Evolutionary conservation across 352 stramenopile genomes (phyloP).

Genomic region (Globisporangium irregulare): DNA sequence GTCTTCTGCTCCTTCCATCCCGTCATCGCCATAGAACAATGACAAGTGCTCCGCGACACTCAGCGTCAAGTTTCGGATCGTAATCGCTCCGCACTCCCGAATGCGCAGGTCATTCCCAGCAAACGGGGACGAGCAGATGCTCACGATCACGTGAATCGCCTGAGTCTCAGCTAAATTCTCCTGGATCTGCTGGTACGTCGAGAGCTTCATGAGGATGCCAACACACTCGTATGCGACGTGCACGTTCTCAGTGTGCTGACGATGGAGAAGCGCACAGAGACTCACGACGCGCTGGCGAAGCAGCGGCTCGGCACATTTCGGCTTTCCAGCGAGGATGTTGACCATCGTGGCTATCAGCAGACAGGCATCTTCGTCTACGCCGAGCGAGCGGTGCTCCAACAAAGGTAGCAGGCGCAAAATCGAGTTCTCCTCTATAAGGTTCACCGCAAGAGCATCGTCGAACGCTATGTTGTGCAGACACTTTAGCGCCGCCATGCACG

Average conservation of each 20-base stretch:
- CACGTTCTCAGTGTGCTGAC: constrained; percentile 29
- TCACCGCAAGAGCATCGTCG: constrained; percentile 54
- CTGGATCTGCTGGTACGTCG: constrained; percentile 70
- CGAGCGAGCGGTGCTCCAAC: constrained; percentile 43
- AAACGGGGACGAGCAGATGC: constrained; percentile 39
- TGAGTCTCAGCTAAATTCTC: constrained; percentile 50
- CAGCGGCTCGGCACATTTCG: constrained; percentile 40
- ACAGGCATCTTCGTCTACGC: constrained; percentile 36
- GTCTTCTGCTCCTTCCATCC: constrained; percentile 17
- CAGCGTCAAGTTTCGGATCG: constrained; percentile 71
- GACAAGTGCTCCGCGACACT: constrained; percentile 54
- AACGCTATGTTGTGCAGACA: constrained; percentile 65
- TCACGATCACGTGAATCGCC: constrained; percentile 55
- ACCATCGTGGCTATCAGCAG: constrained; percentile 36
- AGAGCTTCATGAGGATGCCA: constrained; percentile 53
- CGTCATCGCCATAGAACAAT: constrained; percentile 44
- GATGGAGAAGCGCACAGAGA: constrained; percentile 53
- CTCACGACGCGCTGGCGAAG: constrained; percentile 49
- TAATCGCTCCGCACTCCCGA: constrained; percentile 48
- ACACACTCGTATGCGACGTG: constrained; percentile 46
- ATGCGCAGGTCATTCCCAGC: constrained; percentile 26
- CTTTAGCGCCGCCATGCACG: constrained; percentile 65
- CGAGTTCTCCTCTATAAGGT: constrained; percentile 52
- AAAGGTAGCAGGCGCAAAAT: constrained; percentile 42
- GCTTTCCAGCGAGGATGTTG: constrained; percentile 49